Conservation (phyloP, 495 filamentous ascomycete genomes). For the Hyaloscypha variabilis region DNA sequence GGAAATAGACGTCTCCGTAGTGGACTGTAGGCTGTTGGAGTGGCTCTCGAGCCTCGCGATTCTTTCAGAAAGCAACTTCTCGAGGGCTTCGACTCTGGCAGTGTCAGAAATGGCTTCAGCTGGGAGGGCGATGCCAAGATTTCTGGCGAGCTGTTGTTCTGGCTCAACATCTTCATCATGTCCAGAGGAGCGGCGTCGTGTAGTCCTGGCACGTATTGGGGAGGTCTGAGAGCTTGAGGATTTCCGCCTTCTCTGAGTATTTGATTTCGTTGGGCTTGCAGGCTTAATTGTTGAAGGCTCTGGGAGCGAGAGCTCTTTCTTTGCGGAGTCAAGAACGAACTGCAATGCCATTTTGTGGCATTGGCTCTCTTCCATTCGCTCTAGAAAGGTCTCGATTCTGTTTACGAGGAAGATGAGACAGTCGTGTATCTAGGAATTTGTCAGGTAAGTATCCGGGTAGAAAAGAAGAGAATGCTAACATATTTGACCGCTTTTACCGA, state of each 20-base stretch:
- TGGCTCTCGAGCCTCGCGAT: constrained; percentile 39
- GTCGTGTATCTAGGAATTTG: constrained; percentile 24
- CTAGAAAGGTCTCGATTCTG: constrained; percentile 21
- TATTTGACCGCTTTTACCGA: constrained; percentile 43
- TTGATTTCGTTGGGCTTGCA: constrained; percentile 20
- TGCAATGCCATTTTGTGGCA: constrained; percentile 26
- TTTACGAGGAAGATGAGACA: constrained; percentile 29
- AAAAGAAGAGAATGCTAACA: constrained; percentile 31
- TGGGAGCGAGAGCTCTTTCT: constrained; percentile 23
- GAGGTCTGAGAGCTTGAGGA: constrained; percentile 20
- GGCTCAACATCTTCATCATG: constrained; percentile 29
- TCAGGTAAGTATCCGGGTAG: background rate
- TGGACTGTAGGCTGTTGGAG: constrained; percentile 39
- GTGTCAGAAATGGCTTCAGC: constrained; percentile 20
- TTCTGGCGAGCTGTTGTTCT: constrained; percentile 30
- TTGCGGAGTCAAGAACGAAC: constrained; percentile 22
- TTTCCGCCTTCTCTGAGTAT: constrained; percentile 21
- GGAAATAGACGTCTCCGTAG: constrained; percentile 38
- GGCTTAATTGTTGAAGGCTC: constrained; percentile 1
- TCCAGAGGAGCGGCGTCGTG: constrained; percentile 36
- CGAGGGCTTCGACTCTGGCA: constrained; percentile 17
- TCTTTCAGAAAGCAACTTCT: constrained; percentile 36
- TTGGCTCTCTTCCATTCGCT: constrained; percentile 28
- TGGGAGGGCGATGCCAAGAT: constrained; percentile 32
- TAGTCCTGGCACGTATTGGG: constrained; percentile 4